A percentile compares a stretch with the other conserved stretches of the same genome.
These are phyloP conservation scores for Physcomitrellopsis africana DNA, from an alignment of 225 moss, liverwort and hornwort genomes.

Conservation along the genomic window DNA sequence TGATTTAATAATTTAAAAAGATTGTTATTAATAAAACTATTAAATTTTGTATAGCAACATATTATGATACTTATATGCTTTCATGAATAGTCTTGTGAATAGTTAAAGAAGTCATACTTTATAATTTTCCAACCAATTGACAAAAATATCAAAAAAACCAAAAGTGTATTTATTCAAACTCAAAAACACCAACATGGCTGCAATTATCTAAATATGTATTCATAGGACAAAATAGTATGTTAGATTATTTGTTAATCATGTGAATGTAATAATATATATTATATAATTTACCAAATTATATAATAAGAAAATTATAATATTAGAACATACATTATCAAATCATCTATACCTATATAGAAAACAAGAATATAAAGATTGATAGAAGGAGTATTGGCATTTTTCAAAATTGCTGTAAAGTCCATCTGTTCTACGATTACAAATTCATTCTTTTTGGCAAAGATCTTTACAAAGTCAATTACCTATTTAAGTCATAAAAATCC, in stretches of 20 bases:
- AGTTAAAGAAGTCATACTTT: background rate
- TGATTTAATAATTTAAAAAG: constrained; percentile 2
- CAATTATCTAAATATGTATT: background rate
- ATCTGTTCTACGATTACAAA: background rate
- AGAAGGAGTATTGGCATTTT: background rate
- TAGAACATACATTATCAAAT: background rate
- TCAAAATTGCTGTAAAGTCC: background rate
- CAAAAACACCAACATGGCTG: constrained; percentile 8
- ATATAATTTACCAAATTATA: too few relatives aligned
- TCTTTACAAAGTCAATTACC: constrained; percentile 12
- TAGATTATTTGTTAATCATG: background rate
- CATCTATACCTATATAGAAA: background rate
- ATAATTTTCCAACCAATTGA: background rate
- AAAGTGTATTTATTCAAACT: constrained; percentile 4
- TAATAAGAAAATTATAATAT: background rate
- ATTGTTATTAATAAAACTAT: background rate
- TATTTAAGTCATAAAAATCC: background rate
- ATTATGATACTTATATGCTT: background rate
- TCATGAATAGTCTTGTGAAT: background rate
- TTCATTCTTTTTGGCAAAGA: background rate
- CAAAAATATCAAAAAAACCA: background rate
- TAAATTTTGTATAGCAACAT: constrained; percentile 1
- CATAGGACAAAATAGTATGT: background rate
- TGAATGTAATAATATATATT: background rate
- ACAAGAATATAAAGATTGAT: background rate